phyloP scores from a whole-genome alignment of 495 filamentous ascomycete genomes.

The Filosporella fistucella region DNA sequence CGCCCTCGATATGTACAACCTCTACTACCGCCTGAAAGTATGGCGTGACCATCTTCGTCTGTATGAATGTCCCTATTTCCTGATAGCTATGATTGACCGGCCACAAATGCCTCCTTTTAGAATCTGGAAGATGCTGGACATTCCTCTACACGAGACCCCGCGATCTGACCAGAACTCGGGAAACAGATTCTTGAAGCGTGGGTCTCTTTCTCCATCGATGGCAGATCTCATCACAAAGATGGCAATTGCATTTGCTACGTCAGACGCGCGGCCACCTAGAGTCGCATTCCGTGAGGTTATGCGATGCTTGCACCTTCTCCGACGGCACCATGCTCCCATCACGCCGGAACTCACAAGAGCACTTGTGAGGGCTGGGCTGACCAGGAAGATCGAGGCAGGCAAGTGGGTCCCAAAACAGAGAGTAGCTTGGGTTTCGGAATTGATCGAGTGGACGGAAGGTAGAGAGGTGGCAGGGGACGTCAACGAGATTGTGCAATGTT shows the following conservation, averaged over 20 bases:
- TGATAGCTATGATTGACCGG: conserved; percentile 17
- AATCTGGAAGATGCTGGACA: conserved; percentile 19
- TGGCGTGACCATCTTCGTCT: not conserved
- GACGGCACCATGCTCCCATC: conserved; percentile 17
- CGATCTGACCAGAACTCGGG: not conserved
- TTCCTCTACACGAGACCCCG: conserved; percentile 8
- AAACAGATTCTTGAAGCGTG: conserved; percentile 3
- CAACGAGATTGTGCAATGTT: conserved; percentile 14
- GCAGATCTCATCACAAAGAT: conserved; percentile 25
- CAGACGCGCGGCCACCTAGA: conserved; percentile 28
- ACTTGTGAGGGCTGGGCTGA: conserved; percentile 31
- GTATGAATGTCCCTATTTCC: conserved; percentile 7
- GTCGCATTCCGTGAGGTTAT: conserved; percentile 34
- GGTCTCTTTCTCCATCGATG: conserved; percentile 11
- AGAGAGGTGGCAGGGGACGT: conserved; percentile 22
- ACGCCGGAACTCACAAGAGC: conserved; percentile 26
- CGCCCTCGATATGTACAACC: conserved; percentile 14
- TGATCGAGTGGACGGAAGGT: conserved; percentile 30
- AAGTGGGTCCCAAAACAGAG: conserved; percentile 30
- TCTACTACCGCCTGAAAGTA: not conserved
- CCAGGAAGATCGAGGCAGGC: conserved; percentile 32
- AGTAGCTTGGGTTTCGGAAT: conserved; percentile 31
- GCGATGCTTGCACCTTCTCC: conserved; percentile 31
- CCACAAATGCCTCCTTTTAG: not conserved
- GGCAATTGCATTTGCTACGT: conserved; percentile 29